Percentiles rank a stretch among this genome's conserved stretches.
These are phyloP conservation scores for Ensete glaucum DNA, from an alignment of 176 grass and related monocot species.

Conservation along the genomic window DNA sequence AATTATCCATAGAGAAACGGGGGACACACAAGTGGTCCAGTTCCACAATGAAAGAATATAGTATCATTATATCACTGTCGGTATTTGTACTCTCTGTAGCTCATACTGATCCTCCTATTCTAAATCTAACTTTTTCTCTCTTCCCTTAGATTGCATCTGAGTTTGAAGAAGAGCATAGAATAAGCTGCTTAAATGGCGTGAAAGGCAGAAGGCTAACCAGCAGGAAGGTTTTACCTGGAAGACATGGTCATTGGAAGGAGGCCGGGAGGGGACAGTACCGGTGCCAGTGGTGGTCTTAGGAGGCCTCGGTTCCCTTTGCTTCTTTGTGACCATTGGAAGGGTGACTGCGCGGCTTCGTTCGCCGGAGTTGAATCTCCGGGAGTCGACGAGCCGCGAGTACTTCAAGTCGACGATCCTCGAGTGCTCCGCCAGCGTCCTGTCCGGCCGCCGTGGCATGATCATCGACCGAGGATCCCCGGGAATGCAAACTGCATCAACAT, in stretches of 20 bases:
- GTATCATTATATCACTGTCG: too few relatives aligned
- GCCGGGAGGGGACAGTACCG: neutral
- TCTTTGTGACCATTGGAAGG: constrained; percentile 6
- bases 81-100: too few relatives aligned
- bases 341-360: neutral
- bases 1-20: neutral
- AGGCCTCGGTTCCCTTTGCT: neutral
- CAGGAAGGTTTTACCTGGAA: neutral
- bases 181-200: too few relatives aligned
- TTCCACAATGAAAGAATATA: too few relatives aligned
- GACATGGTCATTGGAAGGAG: neutral
- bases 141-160: neutral
- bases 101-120: neutral
- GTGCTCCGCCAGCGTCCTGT: constrained; percentile 19
- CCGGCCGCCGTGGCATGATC: neutral
- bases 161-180: neutral
- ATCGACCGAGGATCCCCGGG: neutral
- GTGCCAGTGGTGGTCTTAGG: neutral
- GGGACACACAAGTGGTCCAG: too few relatives aligned
- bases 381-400: neutral
- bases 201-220: too few relatives aligned
- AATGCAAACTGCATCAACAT: neutral
- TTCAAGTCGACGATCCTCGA: constrained; percentile 16
- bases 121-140: neutral
- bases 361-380: neutral